A percentile compares a stretch with the other conserved stretches of the same genome.
phyloP scores from a whole-genome alignment of 345 rosid species.

The Anacardium occidentale region DNA sequence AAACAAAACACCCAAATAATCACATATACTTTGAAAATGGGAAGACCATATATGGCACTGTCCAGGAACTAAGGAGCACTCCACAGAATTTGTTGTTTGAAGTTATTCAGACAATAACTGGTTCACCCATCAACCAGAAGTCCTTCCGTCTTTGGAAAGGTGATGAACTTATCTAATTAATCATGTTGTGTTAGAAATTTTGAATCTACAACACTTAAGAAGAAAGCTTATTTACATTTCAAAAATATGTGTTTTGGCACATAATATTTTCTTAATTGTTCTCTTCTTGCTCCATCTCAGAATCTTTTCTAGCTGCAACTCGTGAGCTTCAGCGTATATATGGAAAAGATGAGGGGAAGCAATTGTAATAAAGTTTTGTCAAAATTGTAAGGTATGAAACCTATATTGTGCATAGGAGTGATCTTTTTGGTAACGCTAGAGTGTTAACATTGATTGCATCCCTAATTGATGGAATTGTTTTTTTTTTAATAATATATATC shows the following conservation, averaged over 20 bases:
- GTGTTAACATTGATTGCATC: constrained; percentile 28
- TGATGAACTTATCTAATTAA: constrained; percentile 17
- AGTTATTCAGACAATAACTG: constrained; percentile 51
- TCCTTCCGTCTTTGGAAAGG: constrained; percentile 62
- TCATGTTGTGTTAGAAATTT: constrained; percentile 10
- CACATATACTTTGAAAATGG: constrained; percentile 64
- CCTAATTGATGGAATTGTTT: constrained; percentile 18
- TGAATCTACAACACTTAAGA: background rate
- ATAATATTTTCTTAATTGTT: background rate
- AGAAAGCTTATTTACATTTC: background rate
- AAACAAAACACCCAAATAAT: constrained; percentile 61
- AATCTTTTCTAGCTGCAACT: constrained; percentile 55
- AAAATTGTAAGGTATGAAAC: constrained; percentile 34
- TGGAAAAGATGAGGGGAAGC: constrained; percentile 46
- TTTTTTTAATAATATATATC: constrained; percentile 1
- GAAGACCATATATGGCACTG: constrained; percentile 56
- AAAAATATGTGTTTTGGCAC: background rate
- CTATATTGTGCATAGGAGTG: constrained; percentile 38
- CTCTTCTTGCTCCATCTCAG: constrained; percentile 25
- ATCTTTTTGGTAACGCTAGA: constrained; percentile 16
- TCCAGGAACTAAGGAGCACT: constrained; percentile 60
- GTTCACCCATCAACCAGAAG: constrained; percentile 57
- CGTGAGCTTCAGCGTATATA: constrained; percentile 62
- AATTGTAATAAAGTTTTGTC: constrained; percentile 29
- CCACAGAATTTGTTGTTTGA: constrained; percentile 56